Evolutionary conservation across 2,329 filamentous ascomycete species (phyloP).

Genomic region (Xylaria sp.): DNA sequence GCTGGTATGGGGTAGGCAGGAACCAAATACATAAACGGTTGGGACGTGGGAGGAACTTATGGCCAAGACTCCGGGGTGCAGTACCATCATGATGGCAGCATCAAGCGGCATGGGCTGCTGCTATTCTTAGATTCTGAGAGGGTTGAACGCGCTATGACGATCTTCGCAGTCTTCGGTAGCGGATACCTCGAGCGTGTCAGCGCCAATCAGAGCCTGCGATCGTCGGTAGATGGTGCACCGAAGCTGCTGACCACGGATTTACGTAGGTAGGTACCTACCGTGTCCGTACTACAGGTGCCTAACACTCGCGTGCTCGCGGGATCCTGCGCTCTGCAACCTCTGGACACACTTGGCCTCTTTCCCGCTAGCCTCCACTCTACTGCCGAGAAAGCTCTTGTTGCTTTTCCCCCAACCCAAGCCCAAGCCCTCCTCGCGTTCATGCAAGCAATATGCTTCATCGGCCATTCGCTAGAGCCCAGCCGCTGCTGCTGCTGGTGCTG

Average conservation of each 20-base stretch:
- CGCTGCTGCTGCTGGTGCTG: conserved; percentile 34
- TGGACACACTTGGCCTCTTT: neutral
- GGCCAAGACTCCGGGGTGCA: no score
- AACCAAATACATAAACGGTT: no score
- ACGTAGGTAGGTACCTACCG: no score
- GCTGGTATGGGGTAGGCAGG: no score
- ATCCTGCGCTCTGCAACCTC: neutral
- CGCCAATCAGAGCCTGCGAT: neutral
- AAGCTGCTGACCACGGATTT: no score
- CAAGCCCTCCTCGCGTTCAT: conserved; percentile 13
- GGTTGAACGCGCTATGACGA: neutral
- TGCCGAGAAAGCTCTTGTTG: neutral
- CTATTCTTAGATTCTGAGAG: neutral
- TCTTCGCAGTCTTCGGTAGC: neutral
- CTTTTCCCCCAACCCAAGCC: neutral
- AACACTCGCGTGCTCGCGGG: neutral
- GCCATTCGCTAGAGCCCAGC: conserved; percentile 10
- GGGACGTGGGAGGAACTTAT: no score
- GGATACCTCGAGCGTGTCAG: neutral
- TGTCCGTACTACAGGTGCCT: neutral
- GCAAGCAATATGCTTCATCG: conserved; percentile 31
- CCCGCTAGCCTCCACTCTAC: neutral
- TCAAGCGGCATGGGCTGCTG: no score
- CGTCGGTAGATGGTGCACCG: neutral
- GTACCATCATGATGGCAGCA: no score